phyloP scores from a whole-genome alignment of 2,329 filamentous ascomycete species.

The Colletotrichum endophyticum region DNA sequence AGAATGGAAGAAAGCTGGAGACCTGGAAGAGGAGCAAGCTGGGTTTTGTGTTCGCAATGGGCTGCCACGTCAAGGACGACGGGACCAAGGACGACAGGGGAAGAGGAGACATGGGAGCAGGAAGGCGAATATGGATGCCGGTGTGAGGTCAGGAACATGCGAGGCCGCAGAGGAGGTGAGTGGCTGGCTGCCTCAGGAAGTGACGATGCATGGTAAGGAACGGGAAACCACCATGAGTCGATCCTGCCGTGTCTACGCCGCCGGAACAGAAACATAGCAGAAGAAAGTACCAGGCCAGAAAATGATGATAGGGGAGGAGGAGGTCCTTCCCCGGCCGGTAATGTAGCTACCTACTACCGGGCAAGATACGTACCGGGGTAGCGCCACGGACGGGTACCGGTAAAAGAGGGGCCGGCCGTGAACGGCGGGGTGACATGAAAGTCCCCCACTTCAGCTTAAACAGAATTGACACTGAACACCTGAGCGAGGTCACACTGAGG shows the following conservation, averaged over 20 bases:
- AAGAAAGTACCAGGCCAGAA: neutral
- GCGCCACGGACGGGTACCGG: neutral
- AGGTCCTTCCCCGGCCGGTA: neutral
- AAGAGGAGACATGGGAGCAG: neutral
- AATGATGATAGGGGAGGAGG: neutral
- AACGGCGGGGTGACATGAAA: neutral
- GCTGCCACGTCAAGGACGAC: neutral
- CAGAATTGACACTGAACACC: neutral
- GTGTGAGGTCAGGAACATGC: neutral
- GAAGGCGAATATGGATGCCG: neutral
- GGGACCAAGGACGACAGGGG: neutral
- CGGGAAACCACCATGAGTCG: neutral
- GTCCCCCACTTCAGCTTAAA: neutral
- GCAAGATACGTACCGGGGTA: neutral
- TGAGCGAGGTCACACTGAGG: neutral
- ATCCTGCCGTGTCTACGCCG: conserved; percentile 6
- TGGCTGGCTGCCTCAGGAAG: neutral
- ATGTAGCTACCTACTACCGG: neutral
- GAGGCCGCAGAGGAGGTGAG: neutral
- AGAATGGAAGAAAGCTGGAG: too few species aligned
- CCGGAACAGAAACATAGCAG: neutral
- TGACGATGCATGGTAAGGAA: neutral
- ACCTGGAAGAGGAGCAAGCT: neutral
- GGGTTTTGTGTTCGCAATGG: neutral
- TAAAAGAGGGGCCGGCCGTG: conserved; percentile 6